Evolutionary conservation across 176 grass and related monocot species (phyloP), one percentile per base, ranked within the genome.

Genomic region (Carex cristatella): DNA sequence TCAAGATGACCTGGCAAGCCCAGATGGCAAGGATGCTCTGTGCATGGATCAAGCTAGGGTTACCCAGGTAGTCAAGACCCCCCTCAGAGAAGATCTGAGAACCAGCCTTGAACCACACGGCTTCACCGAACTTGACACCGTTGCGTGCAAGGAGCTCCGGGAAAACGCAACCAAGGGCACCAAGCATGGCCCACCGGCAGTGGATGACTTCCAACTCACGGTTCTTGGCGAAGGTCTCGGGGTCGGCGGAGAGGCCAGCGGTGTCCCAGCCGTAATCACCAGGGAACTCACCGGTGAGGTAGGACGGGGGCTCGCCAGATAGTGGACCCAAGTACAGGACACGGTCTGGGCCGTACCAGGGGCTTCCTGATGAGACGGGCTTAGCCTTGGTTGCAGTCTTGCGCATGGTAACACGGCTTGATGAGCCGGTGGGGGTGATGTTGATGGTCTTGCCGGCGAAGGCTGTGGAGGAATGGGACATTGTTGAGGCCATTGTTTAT

Each of bases 241-340:
- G 94, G 64, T 97, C 94, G 0, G 94, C 94, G 0, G 90, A 97
- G 0, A 97, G 90, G 0, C 94, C 94, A 0, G 92, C 92, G 0
- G 94, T 97, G 90, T 97, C 94, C 94, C 94, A 97, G 10, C 94
- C 94, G 59, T 97, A 94, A 85, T 97, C 90, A 10, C 94, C 92
- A 0, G 94, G 94, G 87, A 94, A 97, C 83, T 97, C 94, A 14
- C 94, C 94, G 1, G 81, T 94, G 15, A 97, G 87, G 89, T 97
- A 97, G 85, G 88, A 91, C 16, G 92, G 94, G 7, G 92, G 88
- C 81, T 91, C 85, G 3, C 94, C 94, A 9, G 94, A 97, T 44
- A 97, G 70, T 13, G 94, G 94, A 70, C 94, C 92, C 10, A 97
- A 80, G 86, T 94, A 97, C 31, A 89, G 80, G 53, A 97, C 94